Evolutionary conservation across 257 asterid species (phyloP), one percentile per base, ranked within the genome.

Genomic region (Schizonepeta tenuifolia): DNA sequence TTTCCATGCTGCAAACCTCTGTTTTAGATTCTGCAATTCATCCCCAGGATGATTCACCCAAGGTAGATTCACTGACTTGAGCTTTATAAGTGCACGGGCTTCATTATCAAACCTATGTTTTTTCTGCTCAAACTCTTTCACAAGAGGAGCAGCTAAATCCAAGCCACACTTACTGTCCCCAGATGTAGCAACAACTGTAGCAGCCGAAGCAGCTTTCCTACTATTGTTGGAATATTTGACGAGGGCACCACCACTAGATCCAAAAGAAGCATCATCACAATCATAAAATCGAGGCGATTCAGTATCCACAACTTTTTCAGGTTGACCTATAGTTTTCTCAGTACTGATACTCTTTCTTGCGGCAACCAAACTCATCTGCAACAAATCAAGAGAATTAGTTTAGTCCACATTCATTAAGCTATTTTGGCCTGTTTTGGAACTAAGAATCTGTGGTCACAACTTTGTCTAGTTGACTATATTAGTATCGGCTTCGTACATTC

Each of bases 291-390:
- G 82, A 67, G 97, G 89, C 14, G 97, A 84, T 28, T 82, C 82
- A 12, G 80, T 76, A 51, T 85, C 87, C 15, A 83, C 76, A 8
- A 54, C 36, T 69, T 83, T 80, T 75, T 82, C 81, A 35, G 72
- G 78, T 75, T 36, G 88, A 72, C 65, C 38, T 6, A 69, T 55
- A 21, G 70, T 31, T 49, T 83, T 80, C 36, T 84, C 88, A 28
- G 83, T 53, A 43, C 64, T 81, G 20, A 86, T 81, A 81, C 78
- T 85, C 76, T 72, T 84, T 85, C 83, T 86, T 18, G 97, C 87
- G 69, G 86, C 85, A 72, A 83, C 91, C 75, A 93, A 77, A 78
- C 82, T 90, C 81, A 59, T 78, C 98, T 93, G 96, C 79, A 40
- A 43, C 7, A 26, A 60, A 78, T 28, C 78, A 44, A 18, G 69